Evolutionary conservation across 108 stramenopile genomes (phyloP).

Genomic region (Pseudonitzschia pungens): DNA sequence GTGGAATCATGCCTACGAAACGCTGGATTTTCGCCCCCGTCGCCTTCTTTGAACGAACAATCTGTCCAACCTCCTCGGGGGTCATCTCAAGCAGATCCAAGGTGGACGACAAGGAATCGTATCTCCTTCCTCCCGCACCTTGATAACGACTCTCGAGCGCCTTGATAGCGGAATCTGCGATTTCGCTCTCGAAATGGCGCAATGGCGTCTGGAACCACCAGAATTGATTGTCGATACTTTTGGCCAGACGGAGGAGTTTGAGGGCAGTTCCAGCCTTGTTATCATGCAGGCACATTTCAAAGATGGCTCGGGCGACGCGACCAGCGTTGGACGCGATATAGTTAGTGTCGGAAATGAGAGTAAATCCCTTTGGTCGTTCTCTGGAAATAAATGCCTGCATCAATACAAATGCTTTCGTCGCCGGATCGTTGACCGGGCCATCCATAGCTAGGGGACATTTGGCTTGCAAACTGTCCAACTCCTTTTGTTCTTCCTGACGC

Average conservation of each 20-base stretch:
- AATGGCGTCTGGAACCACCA: constrained; percentile 98
- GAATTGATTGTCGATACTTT: constrained; percentile 89
- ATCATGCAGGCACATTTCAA: constrained; percentile 91
- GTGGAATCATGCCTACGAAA: constrained; percentile 78
- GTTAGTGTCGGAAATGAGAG: constrained; percentile 94
- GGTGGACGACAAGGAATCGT: constrained; percentile 59
- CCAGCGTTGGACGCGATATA: constrained; percentile 95
- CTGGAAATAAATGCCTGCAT: constrained; percentile 89
- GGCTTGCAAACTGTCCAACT: constrained; percentile 66
- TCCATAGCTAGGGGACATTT: constrained; percentile 62
- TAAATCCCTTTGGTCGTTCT: constrained; percentile 79
- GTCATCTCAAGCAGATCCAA: constrained; percentile 87
- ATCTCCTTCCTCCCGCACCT: constrained; percentile 29
- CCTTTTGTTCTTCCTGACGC: constrained; percentile 92
- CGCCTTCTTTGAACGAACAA: constrained; percentile 56
- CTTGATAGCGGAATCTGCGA: constrained; percentile 62
- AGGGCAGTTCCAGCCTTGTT: constrained; percentile 68
- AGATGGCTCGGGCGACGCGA: constrained; percentile 93
- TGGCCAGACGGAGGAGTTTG: constrained; percentile 88
- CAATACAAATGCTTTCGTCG: constrained; percentile 91
- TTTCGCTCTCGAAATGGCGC: constrained; percentile 84
- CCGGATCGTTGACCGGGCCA: constrained; percentile 71
- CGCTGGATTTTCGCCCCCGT: constrained; percentile 69
- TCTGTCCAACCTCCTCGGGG: constrained; percentile 89
- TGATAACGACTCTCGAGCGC: constrained; percentile 71